Percentiles rank a stretch among this genome's conserved stretches.
Conservation (phyloP, 164 flowering plant species). For the Annona cherimola region DNA sequence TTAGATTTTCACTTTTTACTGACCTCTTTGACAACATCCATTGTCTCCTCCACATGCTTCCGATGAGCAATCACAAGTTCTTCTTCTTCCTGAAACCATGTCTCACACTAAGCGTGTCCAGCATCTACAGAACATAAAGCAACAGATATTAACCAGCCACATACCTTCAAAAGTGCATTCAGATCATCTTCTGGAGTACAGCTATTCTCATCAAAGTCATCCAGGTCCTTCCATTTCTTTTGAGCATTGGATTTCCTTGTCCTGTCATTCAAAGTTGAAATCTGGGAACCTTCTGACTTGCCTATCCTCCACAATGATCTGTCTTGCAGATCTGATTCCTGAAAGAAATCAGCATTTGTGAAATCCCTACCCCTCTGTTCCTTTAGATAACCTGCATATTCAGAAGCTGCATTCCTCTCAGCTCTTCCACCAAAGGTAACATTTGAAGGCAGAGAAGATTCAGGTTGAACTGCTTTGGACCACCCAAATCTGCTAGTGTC, state of each 20-base stretch:
- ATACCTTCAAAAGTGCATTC: conserved; percentile 64
- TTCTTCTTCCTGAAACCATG: conserved; percentile 73
- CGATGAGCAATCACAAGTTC: conserved; percentile 89
- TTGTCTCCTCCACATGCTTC: conserved; percentile 95
- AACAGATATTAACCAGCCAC: conserved; percentile 15
- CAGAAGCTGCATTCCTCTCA: conserved; percentile 28
- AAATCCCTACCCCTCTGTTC: conserved; percentile 28
- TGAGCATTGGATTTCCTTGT: conserved; percentile 30
- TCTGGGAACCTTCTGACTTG: conserved; percentile 24
- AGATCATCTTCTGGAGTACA: conserved; percentile 55
- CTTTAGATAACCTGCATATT: conserved; percentile 28
- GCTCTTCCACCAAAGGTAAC: conserved; percentile 37
- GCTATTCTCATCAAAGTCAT: conserved; percentile 26
- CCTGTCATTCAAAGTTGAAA: conserved; percentile 32
- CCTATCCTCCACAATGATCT: conserved; percentile 34
- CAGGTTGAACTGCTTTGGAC: conserved; percentile 36
- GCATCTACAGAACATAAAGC: neutral
- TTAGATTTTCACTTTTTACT: neutral
- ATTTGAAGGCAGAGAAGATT: conserved; percentile 33
- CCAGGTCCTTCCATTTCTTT: conserved; percentile 33
- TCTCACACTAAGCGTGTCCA: neutral
- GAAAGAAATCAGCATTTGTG: conserved; percentile 25
- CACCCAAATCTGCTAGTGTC: conserved; percentile 42
- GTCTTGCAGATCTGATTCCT: conserved; percentile 44
- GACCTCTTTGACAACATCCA: conserved; percentile 98